Evolutionary conservation across 1,284 basidiomycete genomes (phyloP).

Genomic region (Ustanciosporium gigantosporum): DNA sequence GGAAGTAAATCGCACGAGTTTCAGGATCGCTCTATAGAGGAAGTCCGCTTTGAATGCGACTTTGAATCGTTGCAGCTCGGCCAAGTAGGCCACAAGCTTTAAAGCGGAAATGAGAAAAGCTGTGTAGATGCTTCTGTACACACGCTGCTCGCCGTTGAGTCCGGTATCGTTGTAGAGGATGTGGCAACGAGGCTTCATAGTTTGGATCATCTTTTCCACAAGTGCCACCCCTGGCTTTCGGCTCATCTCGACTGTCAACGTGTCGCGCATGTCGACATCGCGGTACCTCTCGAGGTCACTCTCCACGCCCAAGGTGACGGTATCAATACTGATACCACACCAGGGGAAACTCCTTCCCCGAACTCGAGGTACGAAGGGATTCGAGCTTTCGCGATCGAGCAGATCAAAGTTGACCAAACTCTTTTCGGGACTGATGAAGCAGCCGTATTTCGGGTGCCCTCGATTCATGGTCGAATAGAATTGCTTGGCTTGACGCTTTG

Average conservation of each 20-base stretch:
- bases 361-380: constrained; percentile 49
- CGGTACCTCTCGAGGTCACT: constrained; percentile 43
- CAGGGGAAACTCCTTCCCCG: constrained; percentile 46
- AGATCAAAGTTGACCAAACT: constrained; percentile 80
- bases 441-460: constrained; percentile 81
- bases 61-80: constrained; percentile 67
- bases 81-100: constrained; percentile 79
- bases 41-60: constrained; percentile 6
- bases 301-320: constrained; percentile 38
- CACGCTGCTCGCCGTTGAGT: constrained; percentile 71
- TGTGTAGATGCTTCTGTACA: constrained; percentile 82
- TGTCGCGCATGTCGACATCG: constrained; percentile 55
- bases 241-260: constrained; percentile 56
- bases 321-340: constrained; percentile 53
- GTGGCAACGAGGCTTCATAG: constrained; percentile 62
- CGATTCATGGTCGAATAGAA: constrained; percentile 81
- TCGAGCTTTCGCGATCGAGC: constrained; percentile 67
- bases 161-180: constrained; percentile 75
- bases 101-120: constrained; percentile 82
- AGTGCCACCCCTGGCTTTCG: constrained; percentile 50
- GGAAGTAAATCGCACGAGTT: constrained; percentile 20
- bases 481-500: constrained; percentile 67
- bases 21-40: constrained; percentile 13
- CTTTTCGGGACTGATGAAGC: constrained; percentile 83
- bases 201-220: constrained; percentile 54